Evolutionary conservation across 140 eudicot genomes (phyloP).

Genomic region (Erigeron philadelphicus): DNA sequence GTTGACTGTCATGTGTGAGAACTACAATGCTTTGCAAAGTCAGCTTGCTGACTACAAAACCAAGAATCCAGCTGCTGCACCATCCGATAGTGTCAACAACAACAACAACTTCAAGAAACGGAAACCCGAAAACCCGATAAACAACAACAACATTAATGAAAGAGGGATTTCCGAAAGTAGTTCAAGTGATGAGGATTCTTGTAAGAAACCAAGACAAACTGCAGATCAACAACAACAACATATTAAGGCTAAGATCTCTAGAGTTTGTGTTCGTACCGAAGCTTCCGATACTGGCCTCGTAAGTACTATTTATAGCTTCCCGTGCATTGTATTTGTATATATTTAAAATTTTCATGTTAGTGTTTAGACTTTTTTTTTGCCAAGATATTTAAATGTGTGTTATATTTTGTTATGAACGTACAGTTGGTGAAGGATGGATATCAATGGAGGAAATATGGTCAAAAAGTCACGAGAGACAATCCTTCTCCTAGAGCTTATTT

Average conservation of each 20-base stretch:
- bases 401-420: conserved; percentile 9
- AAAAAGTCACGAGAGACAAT: conserved; percentile 89
- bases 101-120: conserved; percentile 47
- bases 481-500: conserved; percentile 97
- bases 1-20: conserved; percentile 65
- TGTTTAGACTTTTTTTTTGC: neutral
- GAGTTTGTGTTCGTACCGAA: conserved; percentile 53
- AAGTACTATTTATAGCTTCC: conserved; percentile 18
- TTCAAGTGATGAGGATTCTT: conserved; percentile 77
- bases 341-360: neutral
- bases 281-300: conserved; percentile 73
- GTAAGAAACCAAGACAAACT: conserved; percentile 53
- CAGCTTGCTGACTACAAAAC: conserved; percentile 52
- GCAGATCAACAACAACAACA: conserved; percentile 25
- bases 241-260: conserved; percentile 57
- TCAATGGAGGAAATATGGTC: conserved; percentile 96
- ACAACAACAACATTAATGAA: conserved; percentile 25
- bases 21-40: conserved; percentile 52
- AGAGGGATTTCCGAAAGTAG: conserved; percentile 57
- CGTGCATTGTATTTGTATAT: too few species aligned
- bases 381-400: conserved; percentile 16
- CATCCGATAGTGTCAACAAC: conserved; percentile 11
- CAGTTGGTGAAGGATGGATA: conserved; percentile 85
- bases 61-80: conserved; percentile 42
- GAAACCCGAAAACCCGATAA: conserved; percentile 38